Evolutionary conservation across 179 eudicot species (phyloP), one percentile per base, ranked within the genome.

Genomic region (Corrigiola litoralis): DNA sequence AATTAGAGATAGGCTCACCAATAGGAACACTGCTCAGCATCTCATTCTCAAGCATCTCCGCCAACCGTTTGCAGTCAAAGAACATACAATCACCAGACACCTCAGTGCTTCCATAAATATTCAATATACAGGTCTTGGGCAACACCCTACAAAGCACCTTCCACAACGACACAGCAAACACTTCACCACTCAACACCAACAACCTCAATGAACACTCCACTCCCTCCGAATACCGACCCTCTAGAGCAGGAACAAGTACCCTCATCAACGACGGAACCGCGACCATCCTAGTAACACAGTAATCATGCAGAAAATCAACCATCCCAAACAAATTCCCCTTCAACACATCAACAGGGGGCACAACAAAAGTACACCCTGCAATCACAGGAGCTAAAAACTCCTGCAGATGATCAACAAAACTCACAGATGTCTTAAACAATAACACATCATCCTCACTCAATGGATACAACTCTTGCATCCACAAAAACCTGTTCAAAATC

Each of bases 101-200:
- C 91, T 94, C 99, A 21, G 99, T 90, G 62, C 97, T 87, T 20
- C 99, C 99, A 78, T 94, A 94, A n/a, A 90, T 72, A 77, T 94
- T 94, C 81, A 94, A 83, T 69, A 94, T 82, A 64, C 66, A 28
- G 68, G 94, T 81, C 63, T 55, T 67, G 17, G 96, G 94, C 63
- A 90, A 81, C 65, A 77, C 45, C 78, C 79, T 65, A 42, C 77
- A 58, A 72, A 90, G 82, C 61, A 11, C 62, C 50, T 73, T 57
- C 89, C 89, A 87, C 72, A 94, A 77, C 51, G 88, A 73, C 37
- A 83, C 20, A 24, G 85, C 80, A 27, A 94, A 78, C 46, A 75
- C 72, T 73, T 94, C 99, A 37, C 97, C 99, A 83, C 99, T 94
- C 68, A 94, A 71, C 41, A 94, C 79, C 65, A 94, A 67, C 72